Percentiles rank a stretch among this genome's conserved stretches.
These are phyloP conservation scores for Podaxis mareebaensis DNA, from an alignment of 768 basidiomycete genomes.

Conservation along the genomic window DNA sequence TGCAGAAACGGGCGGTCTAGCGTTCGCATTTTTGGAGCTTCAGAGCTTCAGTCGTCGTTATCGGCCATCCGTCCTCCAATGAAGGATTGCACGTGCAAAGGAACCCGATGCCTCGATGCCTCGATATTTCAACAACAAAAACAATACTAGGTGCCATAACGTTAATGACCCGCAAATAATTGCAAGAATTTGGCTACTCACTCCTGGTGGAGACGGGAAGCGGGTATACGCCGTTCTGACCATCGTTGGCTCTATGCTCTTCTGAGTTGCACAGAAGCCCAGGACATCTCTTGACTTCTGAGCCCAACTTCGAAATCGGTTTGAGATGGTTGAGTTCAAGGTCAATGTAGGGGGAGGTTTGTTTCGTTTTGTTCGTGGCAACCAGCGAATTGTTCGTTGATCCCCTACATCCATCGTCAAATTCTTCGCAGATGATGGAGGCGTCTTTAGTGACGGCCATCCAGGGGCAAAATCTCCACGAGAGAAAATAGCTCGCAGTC, in stretches of 20 bases:
- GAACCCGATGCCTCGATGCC: neutral
- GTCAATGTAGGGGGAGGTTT: neutral
- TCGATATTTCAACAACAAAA: neutral
- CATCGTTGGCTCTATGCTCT: neutral
- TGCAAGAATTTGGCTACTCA: neutral
- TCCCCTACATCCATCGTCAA: neutral
- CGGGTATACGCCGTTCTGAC: neutral
- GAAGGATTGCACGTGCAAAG: neutral
- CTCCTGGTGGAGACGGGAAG: constrained; percentile 1
- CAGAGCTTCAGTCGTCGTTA: no score
- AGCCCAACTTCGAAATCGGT: neutral
- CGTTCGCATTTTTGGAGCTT: neutral
- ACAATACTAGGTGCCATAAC: neutral
- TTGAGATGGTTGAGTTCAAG: neutral
- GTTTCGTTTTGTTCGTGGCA: neutral
- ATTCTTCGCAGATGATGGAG: neutral
- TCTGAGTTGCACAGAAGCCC: neutral
- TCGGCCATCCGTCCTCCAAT: no score
- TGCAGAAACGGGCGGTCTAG: neutral
- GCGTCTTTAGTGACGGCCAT: neutral
- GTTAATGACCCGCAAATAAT: neutral
- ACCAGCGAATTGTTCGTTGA: neutral
- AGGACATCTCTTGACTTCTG: neutral
- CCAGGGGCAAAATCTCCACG: neutral
- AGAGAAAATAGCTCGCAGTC: neutral